Conservation (phyloP, 306 rosid species). For the Adenanthera pavonina region DNA sequence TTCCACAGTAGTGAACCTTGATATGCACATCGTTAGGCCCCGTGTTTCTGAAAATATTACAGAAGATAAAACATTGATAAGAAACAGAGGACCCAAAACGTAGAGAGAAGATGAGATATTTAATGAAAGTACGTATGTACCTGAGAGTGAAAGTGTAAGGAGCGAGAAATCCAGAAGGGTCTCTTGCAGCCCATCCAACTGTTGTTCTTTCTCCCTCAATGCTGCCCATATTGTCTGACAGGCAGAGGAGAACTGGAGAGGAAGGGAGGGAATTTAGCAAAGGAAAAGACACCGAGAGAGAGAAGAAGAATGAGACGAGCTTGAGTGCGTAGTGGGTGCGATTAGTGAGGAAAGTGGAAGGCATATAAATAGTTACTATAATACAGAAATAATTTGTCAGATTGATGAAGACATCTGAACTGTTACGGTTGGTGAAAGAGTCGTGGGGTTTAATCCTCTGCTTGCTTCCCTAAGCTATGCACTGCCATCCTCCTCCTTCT, state of each 20-base stretch:
- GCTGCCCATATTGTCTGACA: slow-evolving; percentile 56
- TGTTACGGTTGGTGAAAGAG: neutral
- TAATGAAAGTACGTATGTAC: slow-evolving; percentile 44
- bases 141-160: slow-evolving; percentile 75
- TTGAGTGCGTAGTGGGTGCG: neutral
- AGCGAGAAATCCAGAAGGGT: slow-evolving; percentile 90
- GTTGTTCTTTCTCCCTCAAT: slow-evolving; percentile 61
- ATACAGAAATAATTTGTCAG: neutral
- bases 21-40: slow-evolving; percentile 84
- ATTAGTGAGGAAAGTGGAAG: neutral
- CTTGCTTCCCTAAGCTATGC: neutral
- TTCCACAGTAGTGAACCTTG: slow-evolving; percentile 77
- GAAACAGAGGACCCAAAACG: neutral
- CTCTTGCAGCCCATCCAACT: slow-evolving; percentile 84
- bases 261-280: neutral
- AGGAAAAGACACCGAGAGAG: neutral
- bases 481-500: neutral
- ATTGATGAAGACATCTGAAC: neutral
- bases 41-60: slow-evolving; percentile 58
- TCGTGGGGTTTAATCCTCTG: neutral
- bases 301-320: neutral
- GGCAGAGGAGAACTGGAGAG: neutral
- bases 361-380: too few relatives aligned
- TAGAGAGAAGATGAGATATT: too few relatives aligned
- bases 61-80: neutral